Percentiles rank a stretch among this genome's conserved stretches.
Conservation (phyloP, 768 basidiomycete species). For the Phanerochaete carnosa region DNA sequence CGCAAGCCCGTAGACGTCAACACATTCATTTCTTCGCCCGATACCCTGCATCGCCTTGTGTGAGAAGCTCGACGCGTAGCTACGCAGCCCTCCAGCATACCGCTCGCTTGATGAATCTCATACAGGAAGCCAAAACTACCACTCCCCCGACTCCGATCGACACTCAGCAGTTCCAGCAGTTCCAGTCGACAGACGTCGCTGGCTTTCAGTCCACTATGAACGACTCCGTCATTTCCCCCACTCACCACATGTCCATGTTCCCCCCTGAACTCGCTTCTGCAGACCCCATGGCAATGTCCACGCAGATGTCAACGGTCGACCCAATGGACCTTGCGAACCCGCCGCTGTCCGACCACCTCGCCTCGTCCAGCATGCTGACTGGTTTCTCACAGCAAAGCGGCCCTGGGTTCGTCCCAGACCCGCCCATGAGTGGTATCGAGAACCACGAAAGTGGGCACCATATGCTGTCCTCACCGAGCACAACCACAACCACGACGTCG, state of each 20-base stretch:
- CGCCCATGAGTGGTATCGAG: constrained; percentile 30
- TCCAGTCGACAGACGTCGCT: constrained; percentile 14
- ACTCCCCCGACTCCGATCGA: constrained; percentile 16
- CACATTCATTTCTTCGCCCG: constrained; percentile 1
- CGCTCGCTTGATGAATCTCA: constrained; percentile 16
- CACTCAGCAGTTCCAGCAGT: constrained; percentile 21
- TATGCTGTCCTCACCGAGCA: constrained; percentile 30
- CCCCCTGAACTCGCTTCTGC: constrained; percentile 20
- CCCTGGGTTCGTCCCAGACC: constrained; percentile 33
- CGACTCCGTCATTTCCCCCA: constrained; percentile 14
- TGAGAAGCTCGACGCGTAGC: background rate
- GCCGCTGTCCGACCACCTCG: constrained; percentile 17
- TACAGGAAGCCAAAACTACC: constrained; percentile 20
- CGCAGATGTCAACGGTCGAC: constrained; percentile 13
- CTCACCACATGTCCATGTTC: constrained; percentile 21
- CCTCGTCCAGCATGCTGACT: constrained; percentile 37
- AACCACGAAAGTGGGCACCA: constrained; percentile 25
- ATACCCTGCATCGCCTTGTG: background rate
- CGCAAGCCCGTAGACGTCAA: background rate
- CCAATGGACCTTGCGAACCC: constrained; percentile 23
- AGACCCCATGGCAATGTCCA: constrained; percentile 20
- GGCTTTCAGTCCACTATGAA: constrained; percentile 21
- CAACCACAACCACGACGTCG: constrained; percentile 26
- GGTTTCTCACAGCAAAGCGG: constrained; percentile 35
- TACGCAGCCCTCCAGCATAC: background rate